Conservation (phyloP, 2,329 filamentous ascomycete genomes). For the Chrysoporthe austroafricana region DNA sequence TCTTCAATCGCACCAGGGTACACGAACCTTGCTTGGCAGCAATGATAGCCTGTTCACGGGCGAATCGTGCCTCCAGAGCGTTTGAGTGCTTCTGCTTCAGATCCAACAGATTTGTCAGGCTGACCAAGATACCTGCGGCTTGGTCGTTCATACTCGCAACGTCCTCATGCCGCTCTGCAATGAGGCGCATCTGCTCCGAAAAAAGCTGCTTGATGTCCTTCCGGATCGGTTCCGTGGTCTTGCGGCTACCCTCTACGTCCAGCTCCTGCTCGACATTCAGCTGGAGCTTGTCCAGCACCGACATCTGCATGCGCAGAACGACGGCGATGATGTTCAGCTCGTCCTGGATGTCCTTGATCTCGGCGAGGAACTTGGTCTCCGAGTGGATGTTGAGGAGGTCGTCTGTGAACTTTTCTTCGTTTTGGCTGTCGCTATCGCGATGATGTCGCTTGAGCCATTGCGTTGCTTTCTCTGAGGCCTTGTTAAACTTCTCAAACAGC, state of each 20-base stretch:
- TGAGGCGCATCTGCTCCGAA: constrained; percentile 58
- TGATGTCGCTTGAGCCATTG: constrained; percentile 54
- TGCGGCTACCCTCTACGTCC: constrained; percentile 30
- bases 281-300: constrained; percentile 52
- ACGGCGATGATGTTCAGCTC: constrained; percentile 66
- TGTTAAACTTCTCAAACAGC: constrained; percentile 64
- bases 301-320: constrained; percentile 53
- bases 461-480: constrained; percentile 59
- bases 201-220: constrained; percentile 52
- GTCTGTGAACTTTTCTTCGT: constrained; percentile 50
- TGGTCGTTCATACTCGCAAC: constrained; percentile 66
- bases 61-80: constrained; percentile 66
- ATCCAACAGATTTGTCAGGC: constrained; percentile 65
- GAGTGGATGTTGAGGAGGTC: constrained; percentile 61
- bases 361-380: constrained; percentile 63
- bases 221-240: constrained; percentile 26
- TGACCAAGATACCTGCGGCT: constrained; percentile 61
- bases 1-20: background rate
- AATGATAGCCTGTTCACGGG: constrained; percentile 63
- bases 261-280: constrained; percentile 44
- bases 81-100: constrained; percentile 73
- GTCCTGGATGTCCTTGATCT: constrained; percentile 70
- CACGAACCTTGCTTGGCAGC: constrained; percentile 51
- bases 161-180: constrained; percentile 61
- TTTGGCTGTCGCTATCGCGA: constrained; percentile 15